Evolutionary conservation across 768 basidiomycete genomes (phyloP).

Genomic region (Amanita jacksonii): DNA sequence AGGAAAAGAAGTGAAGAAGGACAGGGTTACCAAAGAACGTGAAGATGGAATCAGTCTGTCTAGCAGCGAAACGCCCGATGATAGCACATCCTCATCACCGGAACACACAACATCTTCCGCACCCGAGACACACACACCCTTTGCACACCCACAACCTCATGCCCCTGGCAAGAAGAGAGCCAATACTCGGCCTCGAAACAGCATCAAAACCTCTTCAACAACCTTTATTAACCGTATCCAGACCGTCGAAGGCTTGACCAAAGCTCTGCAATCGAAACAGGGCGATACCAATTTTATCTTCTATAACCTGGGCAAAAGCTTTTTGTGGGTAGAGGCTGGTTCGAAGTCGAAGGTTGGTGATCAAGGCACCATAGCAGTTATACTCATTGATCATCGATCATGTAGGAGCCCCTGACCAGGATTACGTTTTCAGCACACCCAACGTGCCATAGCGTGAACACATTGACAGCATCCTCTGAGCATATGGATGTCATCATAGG

Average conservation of each 20-base stretch:
- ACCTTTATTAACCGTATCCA: conserved; percentile 88
- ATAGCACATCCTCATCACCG: conserved; percentile 31
- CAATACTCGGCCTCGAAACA: conserved; percentile 74
- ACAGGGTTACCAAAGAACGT: conserved; percentile 36
- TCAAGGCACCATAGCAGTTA: background rate
- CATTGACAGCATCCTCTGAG: conserved; percentile 64
- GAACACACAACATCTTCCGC: conserved; percentile 31
- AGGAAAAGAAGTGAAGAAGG: conserved; percentile 49
- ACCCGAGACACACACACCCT: conserved; percentile 45
- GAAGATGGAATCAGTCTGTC: conserved; percentile 69
- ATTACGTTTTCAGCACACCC: conserved; percentile 82
- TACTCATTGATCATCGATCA: conserved; percentile 10
- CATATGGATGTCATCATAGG: conserved; percentile 86
- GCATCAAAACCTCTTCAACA: conserved; percentile 83
- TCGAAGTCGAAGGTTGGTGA: conserved; percentile 65
- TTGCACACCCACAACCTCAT: conserved; percentile 33
- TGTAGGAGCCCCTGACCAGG: conserved; percentile 76
- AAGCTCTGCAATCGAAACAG: conserved; percentile 62
- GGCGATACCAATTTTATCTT: conserved; percentile 85
- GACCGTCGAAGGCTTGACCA: conserved; percentile 65
- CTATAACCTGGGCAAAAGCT: conserved; percentile 79
- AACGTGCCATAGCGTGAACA: conserved; percentile 87
- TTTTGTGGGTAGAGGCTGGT: conserved; percentile 84
- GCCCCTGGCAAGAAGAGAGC: conserved; percentile 52
- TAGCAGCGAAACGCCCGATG: conserved; percentile 75